Percentiles rank a stretch among this genome's conserved stretches.
phyloP scores from a whole-genome alignment of 306 rosid genomes.

The Pachyrhizus erosus region DNA sequence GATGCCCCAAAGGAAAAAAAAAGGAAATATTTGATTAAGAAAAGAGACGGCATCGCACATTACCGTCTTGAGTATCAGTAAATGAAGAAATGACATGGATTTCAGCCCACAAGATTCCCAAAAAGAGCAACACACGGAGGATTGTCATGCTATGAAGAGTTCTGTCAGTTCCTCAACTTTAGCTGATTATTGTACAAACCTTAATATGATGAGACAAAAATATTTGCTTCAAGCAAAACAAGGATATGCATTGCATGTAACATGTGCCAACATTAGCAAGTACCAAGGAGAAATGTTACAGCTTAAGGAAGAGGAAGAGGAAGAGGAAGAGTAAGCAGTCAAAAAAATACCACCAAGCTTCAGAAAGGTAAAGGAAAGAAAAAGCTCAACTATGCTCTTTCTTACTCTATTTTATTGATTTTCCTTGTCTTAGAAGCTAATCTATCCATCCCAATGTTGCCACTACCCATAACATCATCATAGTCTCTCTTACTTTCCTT shows the following conservation, averaged over 20 bases:
- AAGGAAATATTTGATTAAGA: slow-evolving; percentile 1
- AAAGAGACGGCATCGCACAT: slow-evolving; percentile 1
- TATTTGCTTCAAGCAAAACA: slow-evolving; percentile 3
- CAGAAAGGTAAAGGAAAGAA: slow-evolving; percentile 34
- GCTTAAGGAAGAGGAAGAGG: slow-evolving; percentile 29
- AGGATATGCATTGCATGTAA: slow-evolving; percentile 31
- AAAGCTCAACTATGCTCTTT: slow-evolving; percentile 31
- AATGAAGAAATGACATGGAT: slow-evolving; percentile 51
- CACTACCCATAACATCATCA: slow-evolving; percentile 40
- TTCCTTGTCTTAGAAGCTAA: slow-evolving; percentile 66
- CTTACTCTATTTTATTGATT: slow-evolving; percentile 45
- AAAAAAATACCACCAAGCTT: slow-evolving; percentile 34
- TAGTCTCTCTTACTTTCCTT: slow-evolving; percentile 17
- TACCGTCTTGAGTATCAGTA: slow-evolving; percentile 74
- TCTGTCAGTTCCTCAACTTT: slow-evolving; percentile 3
- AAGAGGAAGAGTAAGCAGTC: background rate
- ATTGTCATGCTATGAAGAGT: slow-evolving; percentile 49
- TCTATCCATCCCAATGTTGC: slow-evolving; percentile 24
- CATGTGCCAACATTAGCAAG: background rate
- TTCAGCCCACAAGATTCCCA: slow-evolving; percentile 59
- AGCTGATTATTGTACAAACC: slow-evolving; percentile 30
- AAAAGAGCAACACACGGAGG: slow-evolving; percentile 50
- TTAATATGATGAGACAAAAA: slow-evolving; percentile 14
- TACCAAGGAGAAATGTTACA: slow-evolving; percentile 10
- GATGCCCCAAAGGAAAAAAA: background rate